Evolutionary conservation across 768 basidiomycete genomes (phyloP).

Genomic region (Boletellus emodensis): DNA sequence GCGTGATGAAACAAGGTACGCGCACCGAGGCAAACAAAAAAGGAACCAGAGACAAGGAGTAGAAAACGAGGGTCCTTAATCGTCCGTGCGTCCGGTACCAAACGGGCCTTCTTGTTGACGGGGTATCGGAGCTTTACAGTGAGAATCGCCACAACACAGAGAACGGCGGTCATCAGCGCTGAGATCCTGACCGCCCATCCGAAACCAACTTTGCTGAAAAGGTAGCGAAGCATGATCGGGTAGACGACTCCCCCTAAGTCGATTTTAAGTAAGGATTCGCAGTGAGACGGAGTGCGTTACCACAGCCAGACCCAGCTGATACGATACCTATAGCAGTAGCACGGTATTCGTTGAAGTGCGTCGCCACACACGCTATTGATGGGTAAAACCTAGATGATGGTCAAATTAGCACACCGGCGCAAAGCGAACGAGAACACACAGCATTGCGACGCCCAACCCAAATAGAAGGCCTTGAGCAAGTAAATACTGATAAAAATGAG

Average conservation of each 20-base stretch:
- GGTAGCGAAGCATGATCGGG: slow-evolving; percentile 56
- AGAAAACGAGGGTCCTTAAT: slow-evolving; percentile 51
- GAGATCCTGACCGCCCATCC: slow-evolving; percentile 60
- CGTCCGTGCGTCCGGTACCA: slow-evolving; percentile 23
- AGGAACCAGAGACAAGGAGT: slow-evolving; percentile 51
- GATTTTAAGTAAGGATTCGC: slow-evolving; percentile 18
- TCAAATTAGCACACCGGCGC: slow-evolving; percentile 4
- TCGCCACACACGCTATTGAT: slow-evolving; percentile 60
- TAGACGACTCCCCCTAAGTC: slow-evolving; percentile 62
- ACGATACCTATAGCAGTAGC: slow-evolving; percentile 72
- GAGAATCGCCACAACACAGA: slow-evolving; percentile 44
- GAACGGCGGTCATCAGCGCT: slow-evolving; percentile 45
- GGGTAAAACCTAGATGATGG: slow-evolving; percentile 59
- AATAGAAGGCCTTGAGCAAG: slow-evolving; percentile 62
- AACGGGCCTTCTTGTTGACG: slow-evolving; percentile 11
- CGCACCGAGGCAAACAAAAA: slow-evolving; percentile 60
- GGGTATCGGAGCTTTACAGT: slow-evolving; percentile 39
- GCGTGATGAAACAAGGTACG: slow-evolving; percentile 1
- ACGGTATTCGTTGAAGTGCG: slow-evolving; percentile 59
- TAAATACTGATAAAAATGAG: slow-evolving; percentile 56
- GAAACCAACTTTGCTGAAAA: slow-evolving; percentile 55
- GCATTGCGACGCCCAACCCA: slow-evolving; percentile 58
- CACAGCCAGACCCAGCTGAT: slow-evolving; percentile 64
- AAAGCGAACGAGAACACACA: slow-evolving; percentile 42
- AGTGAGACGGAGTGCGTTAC: slow-evolving; percentile 30